Evolutionary conservation across 2,329 filamentous ascomycete species (phyloP), one percentile per base, ranked within the genome.

Genomic region (Aspergillus phoenicis): DNA sequence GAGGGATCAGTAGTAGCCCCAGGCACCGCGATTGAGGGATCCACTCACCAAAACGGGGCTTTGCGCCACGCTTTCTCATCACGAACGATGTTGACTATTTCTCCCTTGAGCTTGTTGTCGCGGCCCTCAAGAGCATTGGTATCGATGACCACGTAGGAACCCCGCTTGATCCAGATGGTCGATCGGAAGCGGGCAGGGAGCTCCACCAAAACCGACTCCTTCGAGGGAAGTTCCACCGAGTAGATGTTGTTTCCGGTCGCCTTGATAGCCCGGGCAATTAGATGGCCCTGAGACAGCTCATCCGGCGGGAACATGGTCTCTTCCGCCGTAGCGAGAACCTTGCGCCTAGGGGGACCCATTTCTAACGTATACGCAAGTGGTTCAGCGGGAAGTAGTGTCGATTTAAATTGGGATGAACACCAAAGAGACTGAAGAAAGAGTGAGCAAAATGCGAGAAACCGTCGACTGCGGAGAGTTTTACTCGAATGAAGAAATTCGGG

Each of bases 1-100:
- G 52, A 41, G n/a, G 59, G 41, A 57, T 70, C 61, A 69, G 59
- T 28, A 52, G 30, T 61, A 20, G 43, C 38, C 24, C 47, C 10
- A 15, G 33, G 41, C 15, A 47, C 41, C n/a, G 39, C 13, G 8
- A 38, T 13, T 20, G 3, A 15, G 20, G 11, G 38, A 22, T 52
- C 57, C 11, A 36, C 81, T 57, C 71, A 94, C 95, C 95, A 98
- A 75, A 94, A 99, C 8, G 82, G 71, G 80, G 90, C 88, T 79
- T 96, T 97, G 71, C 93, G 87, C 95, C 95, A 99, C 47, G 84
- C 83, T 78, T 91, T 96, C 80, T 97, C 93, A 71, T 97, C 92
- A 39, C 91, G 84, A 39, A 98, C 93, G 38, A 98, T 87, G 72
- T 97, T 97, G 67, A 96, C 84, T 70, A 99, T 97, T 76, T 97